Evolutionary conservation across 2,329 filamentous ascomycete genomes (phyloP), one percentile per base, ranked within the genome.

Genomic region (Fusarium lyarnte): DNA sequence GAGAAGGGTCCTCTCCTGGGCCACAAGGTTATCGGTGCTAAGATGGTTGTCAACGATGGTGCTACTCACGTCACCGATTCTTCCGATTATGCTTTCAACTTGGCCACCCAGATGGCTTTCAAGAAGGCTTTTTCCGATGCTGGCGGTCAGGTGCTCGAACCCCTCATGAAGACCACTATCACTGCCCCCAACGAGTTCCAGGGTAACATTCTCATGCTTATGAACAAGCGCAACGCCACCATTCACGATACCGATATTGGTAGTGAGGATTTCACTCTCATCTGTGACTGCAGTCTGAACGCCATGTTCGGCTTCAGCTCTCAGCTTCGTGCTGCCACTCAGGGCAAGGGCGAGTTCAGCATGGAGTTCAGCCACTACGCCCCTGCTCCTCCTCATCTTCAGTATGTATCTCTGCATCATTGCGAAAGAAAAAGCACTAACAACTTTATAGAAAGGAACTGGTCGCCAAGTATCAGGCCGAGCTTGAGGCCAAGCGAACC

Each of bases 281-380:
- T 92, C 62, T 95, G 94, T 31, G 96, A 98, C 84, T 97, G 94
- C 86, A 95, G 92, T 81, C 84, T 99, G 81, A 97, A 98, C 82
- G 90, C 92, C 81, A 99, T 99, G 96, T 99, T 99, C 81, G 96
- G 96, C 72, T 98, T 99, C 85, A 95, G 92, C 78, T 93, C 92
- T 45, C 93, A 97, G 83, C 84, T 99, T 75, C 90, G 96, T 77
- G 96, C 96, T 19, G 93, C 95, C 27, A 98, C 95, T 5, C 96
- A 99, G 85, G 96, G 96, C 70, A 99, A 99, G 88, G 96, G 96
- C 78, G 96, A 99, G 85, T 99, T 98, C 81, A 93, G 89, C 78
- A 98, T 99, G 96, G 96, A 99, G 84, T 99, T 99, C 79, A 96
- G 93, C 82, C 96, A 98, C 85, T 99, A 99, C 79, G 91, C 93